phyloP scores from a whole-genome alignment of 305 asterid species.

The Rubia occidens region DNA sequence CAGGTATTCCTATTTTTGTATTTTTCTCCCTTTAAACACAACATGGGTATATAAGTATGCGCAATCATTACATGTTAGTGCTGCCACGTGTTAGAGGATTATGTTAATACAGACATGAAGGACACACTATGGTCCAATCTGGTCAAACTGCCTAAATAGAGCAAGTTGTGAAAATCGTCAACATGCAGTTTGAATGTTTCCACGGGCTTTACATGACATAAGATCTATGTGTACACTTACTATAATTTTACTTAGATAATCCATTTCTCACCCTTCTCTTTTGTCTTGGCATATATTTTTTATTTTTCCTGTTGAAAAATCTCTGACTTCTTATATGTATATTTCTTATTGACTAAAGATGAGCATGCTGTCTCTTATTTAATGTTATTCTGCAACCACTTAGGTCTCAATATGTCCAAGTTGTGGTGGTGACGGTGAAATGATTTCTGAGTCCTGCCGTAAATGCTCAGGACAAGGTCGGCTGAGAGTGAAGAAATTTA shows the following conservation, averaged over 20 bases:
- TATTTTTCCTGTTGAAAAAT: not conserved
- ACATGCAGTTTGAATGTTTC: conserved; percentile 1
- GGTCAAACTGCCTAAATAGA: not conserved
- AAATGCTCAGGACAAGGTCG: conserved; percentile 96
- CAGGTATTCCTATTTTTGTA: conserved; percentile 44
- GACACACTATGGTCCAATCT: not conserved
- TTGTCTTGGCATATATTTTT: not conserved
- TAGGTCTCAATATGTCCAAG: conserved; percentile 96
- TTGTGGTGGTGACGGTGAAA: conserved; percentile 96
- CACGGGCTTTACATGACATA: not conserved
- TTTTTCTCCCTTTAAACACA: not conserved
- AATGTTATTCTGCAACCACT: not conserved
- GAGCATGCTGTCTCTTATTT: not conserved
- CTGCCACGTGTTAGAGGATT: not conserved
- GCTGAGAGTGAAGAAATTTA: conserved; percentile 72
- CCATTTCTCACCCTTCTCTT: conserved; percentile 6
- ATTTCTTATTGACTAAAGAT: not conserved
- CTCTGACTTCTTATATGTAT: not conserved
- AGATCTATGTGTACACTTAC: not conserved
- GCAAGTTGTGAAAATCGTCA: not conserved
- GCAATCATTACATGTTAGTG: not conserved
- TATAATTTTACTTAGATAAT: not conserved
- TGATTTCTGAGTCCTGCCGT: conserved; percentile 90
- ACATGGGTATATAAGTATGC: not conserved
- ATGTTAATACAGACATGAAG: not conserved